Percentiles rank a stretch among this genome's conserved stretches.
Evolutionary conservation across 1,284 basidiomycete genomes (phyloP).

Genomic region (Melanopsichium pennsylvanicum): DNA sequence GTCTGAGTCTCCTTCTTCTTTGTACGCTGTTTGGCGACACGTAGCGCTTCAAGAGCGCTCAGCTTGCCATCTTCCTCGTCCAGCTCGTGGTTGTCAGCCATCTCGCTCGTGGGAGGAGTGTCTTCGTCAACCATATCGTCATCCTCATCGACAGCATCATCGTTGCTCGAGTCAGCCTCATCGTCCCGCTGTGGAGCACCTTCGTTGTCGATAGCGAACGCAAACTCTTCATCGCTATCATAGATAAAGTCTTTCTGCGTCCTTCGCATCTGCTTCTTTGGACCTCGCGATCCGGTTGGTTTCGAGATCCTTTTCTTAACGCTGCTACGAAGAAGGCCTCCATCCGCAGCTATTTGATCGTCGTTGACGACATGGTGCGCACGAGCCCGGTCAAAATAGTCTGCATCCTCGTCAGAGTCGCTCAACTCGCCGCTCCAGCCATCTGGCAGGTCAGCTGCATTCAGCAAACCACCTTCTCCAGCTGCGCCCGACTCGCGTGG

Average conservation of each 20-base stretch:
- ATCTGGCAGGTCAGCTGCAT: slow-evolving; percentile 26
- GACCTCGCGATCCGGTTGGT: slow-evolving; percentile 3
- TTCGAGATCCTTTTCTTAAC: slow-evolving; percentile 11
- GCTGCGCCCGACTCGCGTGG: slow-evolving; percentile 15
- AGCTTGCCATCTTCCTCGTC: slow-evolving; percentile 16
- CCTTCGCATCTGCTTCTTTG: slow-evolving; percentile 34
- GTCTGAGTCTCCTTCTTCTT: slow-evolving; percentile 10
- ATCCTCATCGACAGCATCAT: not conserved
- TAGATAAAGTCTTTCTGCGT: slow-evolving; percentile 56
- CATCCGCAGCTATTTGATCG: slow-evolving; percentile 21
- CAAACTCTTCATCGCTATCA: slow-evolving; percentile 61
- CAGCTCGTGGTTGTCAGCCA: slow-evolving; percentile 18
- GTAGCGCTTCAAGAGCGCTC: slow-evolving; percentile 24
- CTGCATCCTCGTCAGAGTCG: slow-evolving; percentile 41
- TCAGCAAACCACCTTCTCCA: slow-evolving; percentile 6
- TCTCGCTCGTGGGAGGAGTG: slow-evolving; percentile 29
- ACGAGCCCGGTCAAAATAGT: slow-evolving; percentile 41
- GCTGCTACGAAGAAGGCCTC: slow-evolving; percentile 26
- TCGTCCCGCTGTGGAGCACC: not conserved
- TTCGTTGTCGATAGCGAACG: slow-evolving; percentile 31
- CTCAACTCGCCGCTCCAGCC: slow-evolving; percentile 33
- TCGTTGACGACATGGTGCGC: slow-evolving; percentile 19
- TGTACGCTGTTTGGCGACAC: slow-evolving; percentile 21
- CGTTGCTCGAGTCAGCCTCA: slow-evolving; percentile 4
- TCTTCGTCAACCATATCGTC: slow-evolving; percentile 16